Conservation (phyloP, 352 stramenopile species). For the Nothophytophthora sp. region DNA sequence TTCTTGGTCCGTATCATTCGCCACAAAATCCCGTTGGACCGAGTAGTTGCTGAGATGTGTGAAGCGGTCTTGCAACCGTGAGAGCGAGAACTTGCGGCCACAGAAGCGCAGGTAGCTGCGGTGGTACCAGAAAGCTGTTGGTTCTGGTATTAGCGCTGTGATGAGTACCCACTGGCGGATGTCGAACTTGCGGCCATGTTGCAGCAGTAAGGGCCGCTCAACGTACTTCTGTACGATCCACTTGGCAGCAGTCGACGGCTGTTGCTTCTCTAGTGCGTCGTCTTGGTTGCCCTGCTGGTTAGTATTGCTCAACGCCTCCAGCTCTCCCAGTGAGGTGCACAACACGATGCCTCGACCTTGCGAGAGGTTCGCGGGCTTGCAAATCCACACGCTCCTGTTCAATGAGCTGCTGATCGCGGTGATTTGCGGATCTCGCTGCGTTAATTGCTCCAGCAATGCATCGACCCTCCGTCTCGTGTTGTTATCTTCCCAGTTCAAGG, state of each 20-base stretch:
- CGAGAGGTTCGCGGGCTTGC: conserved; percentile 75
- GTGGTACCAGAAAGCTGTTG: conserved; percentile 64
- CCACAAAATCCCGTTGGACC: conserved; percentile 62
- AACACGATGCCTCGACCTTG: conserved; percentile 73
- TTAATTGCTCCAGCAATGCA: conserved; percentile 22
- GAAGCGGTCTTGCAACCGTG: conserved; percentile 48
- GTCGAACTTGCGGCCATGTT: conserved; percentile 77
- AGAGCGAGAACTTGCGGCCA: conserved; percentile 49
- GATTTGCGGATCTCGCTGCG: conserved; percentile 45
- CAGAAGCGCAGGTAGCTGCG: conserved; percentile 83
- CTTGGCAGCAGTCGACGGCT: neutral
- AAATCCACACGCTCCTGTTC: conserved; percentile 73
- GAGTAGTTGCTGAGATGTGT: conserved; percentile 88
- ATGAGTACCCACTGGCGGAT: conserved; percentile 87
- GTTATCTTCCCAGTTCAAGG: neutral
- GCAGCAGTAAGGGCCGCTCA: conserved; percentile 67
- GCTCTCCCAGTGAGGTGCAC: conserved; percentile 32
- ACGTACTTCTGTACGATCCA: conserved; percentile 91
- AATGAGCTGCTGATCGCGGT: conserved; percentile 15
- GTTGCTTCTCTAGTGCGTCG: neutral
- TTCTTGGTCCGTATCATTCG: neutral
- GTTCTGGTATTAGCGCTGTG: conserved; percentile 48
- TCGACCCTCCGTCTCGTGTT: conserved; percentile 4
- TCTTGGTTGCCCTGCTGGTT: neutral
- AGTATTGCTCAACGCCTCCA: conserved; percentile 17